phyloP scores from a whole-genome alignment of 2,329 filamentous ascomycete species.

The Fusarium sacchari region DNA sequence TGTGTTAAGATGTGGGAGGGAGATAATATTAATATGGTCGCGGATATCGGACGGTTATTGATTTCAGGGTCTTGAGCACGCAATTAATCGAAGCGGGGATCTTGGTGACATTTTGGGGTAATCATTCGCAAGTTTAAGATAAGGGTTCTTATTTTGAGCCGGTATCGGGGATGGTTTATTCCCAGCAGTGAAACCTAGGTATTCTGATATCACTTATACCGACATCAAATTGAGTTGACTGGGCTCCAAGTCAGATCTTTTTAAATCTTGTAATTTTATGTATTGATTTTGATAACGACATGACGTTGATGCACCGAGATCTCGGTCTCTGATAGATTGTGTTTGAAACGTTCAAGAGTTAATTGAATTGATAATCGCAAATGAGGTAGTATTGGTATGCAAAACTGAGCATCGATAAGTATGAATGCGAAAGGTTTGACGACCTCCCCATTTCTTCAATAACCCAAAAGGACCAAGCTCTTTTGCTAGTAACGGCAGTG shows the following conservation, averaged over 20 bases:
- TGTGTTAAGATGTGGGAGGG: neutral
- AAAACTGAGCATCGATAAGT: neutral
- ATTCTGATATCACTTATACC: neutral
- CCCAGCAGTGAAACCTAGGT: neutral
- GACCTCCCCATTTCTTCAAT: no score
- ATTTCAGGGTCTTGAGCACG: constrained; percentile 28
- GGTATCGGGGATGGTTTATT: constrained; percentile 25
- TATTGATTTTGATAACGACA: neutral
- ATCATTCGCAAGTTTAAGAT: constrained; percentile 26
- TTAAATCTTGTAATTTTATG: no score
- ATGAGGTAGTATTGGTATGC: neutral
- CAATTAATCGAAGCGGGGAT: constrained; percentile 35
- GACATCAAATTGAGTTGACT: neutral
- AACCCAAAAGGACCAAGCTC: neutral
- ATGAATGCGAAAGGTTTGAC: neutral
- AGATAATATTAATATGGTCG: neutral
- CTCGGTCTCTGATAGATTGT: no score
- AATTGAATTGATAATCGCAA: neutral
- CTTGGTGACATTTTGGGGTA: constrained; percentile 18
- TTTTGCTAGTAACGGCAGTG: no score
- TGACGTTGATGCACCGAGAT: no score
- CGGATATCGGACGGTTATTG: constrained; percentile 8
- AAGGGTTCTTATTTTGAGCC: constrained; percentile 19
- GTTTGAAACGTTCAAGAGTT: neutral
- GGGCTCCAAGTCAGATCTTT: neutral